Conservation (phyloP, 148 eudicot genomes). For the Rhododendron ferrugineum region DNA sequence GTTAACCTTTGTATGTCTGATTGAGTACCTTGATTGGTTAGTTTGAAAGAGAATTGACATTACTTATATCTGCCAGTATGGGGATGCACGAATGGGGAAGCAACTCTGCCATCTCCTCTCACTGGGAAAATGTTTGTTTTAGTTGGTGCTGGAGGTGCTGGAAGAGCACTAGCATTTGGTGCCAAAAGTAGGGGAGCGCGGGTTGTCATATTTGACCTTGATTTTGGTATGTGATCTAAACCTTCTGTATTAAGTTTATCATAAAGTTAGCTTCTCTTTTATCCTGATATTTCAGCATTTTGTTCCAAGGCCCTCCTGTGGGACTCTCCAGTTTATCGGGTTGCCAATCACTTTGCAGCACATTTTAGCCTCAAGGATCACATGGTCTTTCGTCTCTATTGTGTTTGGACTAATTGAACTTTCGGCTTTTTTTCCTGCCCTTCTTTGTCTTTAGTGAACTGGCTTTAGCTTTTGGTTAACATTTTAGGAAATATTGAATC, state of each 20-base stretch:
- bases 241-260: neutral
- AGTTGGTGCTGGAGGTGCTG: conserved; percentile 61
- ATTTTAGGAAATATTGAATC: neutral
- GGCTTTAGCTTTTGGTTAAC: neutral
- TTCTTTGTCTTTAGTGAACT: neutral
- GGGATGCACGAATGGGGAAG: conserved; percentile 15
- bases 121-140: conserved; percentile 35
- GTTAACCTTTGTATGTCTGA: neutral
- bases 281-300: neutral
- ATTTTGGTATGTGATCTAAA: conserved; percentile 27
- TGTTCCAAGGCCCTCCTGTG: neutral
- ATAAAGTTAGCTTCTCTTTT: neutral
- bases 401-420: neutral
- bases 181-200: conserved; percentile 45
- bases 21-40: neutral
- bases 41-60: neutral
- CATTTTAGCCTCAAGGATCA: neutral
- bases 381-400: neutral
- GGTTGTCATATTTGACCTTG: conserved; percentile 34
- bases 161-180: conserved; percentile 50
- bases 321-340: neutral
- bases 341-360: conserved; percentile 9
- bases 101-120: conserved; percentile 23
- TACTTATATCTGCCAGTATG: conserved; percentile 17
- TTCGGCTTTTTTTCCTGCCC: neutral